phyloP scores from a whole-genome alignment of 1,284 basidiomycete species.

The Ganoderma meredithae region DNA sequence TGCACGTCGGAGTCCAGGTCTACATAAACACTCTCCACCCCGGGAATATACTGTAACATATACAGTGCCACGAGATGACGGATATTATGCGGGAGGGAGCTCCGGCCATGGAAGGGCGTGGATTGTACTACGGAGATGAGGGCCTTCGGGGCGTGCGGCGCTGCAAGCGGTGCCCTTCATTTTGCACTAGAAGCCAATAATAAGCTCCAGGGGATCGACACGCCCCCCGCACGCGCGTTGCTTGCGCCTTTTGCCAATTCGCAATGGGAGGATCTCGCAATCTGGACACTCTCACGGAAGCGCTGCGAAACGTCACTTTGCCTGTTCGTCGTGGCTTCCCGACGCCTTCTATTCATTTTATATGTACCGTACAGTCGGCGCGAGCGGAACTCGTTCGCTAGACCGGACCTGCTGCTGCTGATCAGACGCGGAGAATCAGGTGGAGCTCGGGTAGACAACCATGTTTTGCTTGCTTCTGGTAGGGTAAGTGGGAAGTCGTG shows the following conservation, averaged over 20 bases:
- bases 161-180: not conserved
- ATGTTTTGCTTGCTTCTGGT: slow-evolving; percentile 6
- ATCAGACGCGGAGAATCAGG: not conserved
- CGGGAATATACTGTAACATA: not conserved
- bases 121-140: not conserved
- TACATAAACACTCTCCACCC: not conserved
- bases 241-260: not conserved
- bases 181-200: not conserved
- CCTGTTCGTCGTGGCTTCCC: not conserved
- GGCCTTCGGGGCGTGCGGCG: not conserved
- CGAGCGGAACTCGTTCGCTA: not conserved
- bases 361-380: not conserved
- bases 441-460: not conserved
- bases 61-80: not conserved
- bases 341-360: not conserved
- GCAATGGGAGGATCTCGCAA: not conserved
- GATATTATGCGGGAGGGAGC: slow-evolving; percentile 15
- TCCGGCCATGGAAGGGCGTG: not conserved
- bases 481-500: slow-evolving; percentile 14
- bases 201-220: not conserved
- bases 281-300: not conserved
- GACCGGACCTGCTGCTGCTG: not conserved
- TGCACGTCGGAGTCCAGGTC: not conserved
- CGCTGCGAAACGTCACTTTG: not conserved
- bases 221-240: not conserved